A percentile compares a stretch with the other conserved stretches of the same genome.
Conservation (phyloP, 73 alveolate species). For the Blepharisma japonicum region DNA sequence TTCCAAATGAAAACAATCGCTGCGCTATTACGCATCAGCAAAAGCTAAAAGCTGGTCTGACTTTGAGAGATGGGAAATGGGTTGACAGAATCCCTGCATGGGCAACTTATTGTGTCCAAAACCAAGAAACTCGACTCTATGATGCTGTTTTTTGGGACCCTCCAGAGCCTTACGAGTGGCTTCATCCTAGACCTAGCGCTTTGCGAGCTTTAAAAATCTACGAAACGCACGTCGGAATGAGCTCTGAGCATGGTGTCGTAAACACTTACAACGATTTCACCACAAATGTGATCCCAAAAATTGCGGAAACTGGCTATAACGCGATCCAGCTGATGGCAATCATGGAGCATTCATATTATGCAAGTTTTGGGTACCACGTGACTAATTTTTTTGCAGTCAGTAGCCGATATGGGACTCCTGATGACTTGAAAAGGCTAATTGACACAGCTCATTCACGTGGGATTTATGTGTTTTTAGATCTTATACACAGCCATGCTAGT, state of each 20-base stretch:
- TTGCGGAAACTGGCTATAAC: slow-evolving; percentile 88
- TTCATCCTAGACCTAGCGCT: slow-evolving; percentile 67
- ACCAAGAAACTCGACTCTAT: neutral
- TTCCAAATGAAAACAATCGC: slow-evolving; percentile 37
- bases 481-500: slow-evolving; percentile 96
- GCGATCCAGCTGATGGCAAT: slow-evolving; percentile 96
- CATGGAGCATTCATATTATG: slow-evolving; percentile 96
- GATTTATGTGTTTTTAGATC: slow-evolving; percentile 88
- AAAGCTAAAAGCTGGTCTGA: slow-evolving; percentile 46
- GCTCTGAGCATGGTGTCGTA: slow-evolving; percentile 88
- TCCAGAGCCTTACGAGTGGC: slow-evolving; percentile 55
- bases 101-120: slow-evolving; percentile 1
- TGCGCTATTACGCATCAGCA: slow-evolving; percentile 40
- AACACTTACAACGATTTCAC: slow-evolving; percentile 90
- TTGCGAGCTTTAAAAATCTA: slow-evolving; percentile 85
- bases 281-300: slow-evolving; percentile 84
- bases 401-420: slow-evolving; percentile 96
- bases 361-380: slow-evolving; percentile 95
- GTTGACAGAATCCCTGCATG: slow-evolving; percentile 75
- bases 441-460: slow-evolving; percentile 90
- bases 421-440: slow-evolving; percentile 86
- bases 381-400: slow-evolving; percentile 89
- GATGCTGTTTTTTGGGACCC: slow-evolving; percentile 24
- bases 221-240: slow-evolving; percentile 97
- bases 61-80: slow-evolving; percentile 30